Percentiles rank a stretch among this genome's conserved stretches.
These are phyloP conservation scores for Saccharomycopsis fermentans DNA, from an alignment of 805 yeast genomes.

Conservation along the genomic window DNA sequence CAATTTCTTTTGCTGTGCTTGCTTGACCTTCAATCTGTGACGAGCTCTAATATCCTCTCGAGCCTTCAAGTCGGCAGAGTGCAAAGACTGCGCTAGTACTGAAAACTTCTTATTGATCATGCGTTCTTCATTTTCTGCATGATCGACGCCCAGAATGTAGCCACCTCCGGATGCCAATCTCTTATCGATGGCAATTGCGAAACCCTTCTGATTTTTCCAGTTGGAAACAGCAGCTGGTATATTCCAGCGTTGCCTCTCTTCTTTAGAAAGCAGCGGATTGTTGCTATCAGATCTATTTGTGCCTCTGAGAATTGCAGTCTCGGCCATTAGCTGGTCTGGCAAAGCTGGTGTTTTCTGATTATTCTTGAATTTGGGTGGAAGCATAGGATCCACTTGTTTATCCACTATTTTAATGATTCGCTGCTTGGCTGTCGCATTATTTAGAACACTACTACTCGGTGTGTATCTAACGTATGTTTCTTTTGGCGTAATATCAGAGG, in stretches of 20 bases:
- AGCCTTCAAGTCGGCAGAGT: conserved; percentile 53
- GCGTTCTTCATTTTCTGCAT: conserved; percentile 21
- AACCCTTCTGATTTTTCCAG: conserved; percentile 93
- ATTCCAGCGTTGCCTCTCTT: conserved; percentile 71
- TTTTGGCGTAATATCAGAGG: not conserved
- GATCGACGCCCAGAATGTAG: conserved; percentile 27
- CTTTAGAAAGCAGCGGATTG: conserved; percentile 40
- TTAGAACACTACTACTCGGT: not conserved
- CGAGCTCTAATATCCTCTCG: conserved; percentile 45
- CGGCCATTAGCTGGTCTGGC: conserved; percentile 32
- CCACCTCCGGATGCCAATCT: conserved; percentile 51
- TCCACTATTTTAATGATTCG: conserved; percentile 58
- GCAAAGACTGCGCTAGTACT: conserved; percentile 60
- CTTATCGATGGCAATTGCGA: conserved; percentile 70
- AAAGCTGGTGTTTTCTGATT: conserved; percentile 65
- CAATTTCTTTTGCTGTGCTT: conserved; percentile 39
- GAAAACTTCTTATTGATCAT: conserved; percentile 48
- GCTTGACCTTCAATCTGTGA: conserved; percentile 37
- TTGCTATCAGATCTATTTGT: conserved; percentile 35
- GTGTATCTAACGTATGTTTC: conserved; percentile 14
- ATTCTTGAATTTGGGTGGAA: conserved; percentile 65
- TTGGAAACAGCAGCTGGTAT: conserved; percentile 89
- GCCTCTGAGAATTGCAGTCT: conserved; percentile 56
- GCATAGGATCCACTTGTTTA: conserved; percentile 69
- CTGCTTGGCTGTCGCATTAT: conserved; percentile 11